Conservation (phyloP, 139 green algal species). For the Raphidocelis subcapitata region DNA sequence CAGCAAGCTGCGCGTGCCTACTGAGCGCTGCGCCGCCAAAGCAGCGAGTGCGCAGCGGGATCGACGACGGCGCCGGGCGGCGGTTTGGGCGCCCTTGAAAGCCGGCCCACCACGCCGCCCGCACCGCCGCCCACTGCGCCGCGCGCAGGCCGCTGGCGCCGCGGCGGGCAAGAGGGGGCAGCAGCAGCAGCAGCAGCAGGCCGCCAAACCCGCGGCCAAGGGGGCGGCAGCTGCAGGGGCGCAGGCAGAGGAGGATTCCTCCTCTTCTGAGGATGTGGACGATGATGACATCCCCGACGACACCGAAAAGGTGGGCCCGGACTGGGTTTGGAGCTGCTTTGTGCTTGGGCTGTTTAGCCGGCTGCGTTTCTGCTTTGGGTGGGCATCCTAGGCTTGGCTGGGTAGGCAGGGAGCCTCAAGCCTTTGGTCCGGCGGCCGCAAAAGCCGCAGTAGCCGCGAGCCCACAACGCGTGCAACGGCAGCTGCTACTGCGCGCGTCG, state of each 20-base stretch:
- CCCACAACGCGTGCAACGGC: not conserved
- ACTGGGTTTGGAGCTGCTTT: slow-evolving; percentile 6
- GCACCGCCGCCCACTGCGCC: not conserved
- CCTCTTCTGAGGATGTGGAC: not conserved
- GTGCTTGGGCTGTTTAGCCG: too few relatives aligned
- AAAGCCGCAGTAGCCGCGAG: slow-evolving; percentile 8
- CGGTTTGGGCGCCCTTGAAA: too few relatives aligned
- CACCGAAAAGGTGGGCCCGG: slow-evolving; percentile 11
- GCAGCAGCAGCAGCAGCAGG: slow-evolving; percentile 5
- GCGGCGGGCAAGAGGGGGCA: too few relatives aligned
- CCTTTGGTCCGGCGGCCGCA: not conserved
- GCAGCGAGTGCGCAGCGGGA: too few relatives aligned
- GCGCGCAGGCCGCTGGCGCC: too few relatives aligned
- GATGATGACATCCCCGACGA: not conserved
- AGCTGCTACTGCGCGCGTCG: too few relatives aligned
- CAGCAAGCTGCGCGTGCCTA: too few relatives aligned
- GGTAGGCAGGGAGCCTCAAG: not conserved
- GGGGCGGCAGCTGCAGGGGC: not conserved
- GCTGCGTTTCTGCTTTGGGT: too few relatives aligned
- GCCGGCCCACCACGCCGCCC: too few relatives aligned
- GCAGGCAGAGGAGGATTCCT: slow-evolving; percentile 6
- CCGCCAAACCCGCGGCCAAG: not conserved
- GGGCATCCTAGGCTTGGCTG: too few relatives aligned
- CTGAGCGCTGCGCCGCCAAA: too few relatives aligned
- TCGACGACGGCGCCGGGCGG: too few relatives aligned